Conservation (phyloP, 2,329 filamentous ascomycete species). For the Aspergillus transmontanensis region DNA sequence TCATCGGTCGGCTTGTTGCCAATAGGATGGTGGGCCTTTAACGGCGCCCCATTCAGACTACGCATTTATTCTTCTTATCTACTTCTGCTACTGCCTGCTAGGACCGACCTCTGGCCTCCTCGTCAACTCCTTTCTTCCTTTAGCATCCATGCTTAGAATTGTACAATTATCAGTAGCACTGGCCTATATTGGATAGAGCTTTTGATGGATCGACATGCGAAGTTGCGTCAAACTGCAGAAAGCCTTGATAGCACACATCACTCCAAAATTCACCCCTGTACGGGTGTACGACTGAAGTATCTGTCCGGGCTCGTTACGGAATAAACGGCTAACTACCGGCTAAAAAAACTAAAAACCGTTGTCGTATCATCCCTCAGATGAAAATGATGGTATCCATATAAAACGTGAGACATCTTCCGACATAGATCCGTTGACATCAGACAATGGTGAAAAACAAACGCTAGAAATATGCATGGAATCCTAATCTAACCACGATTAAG, state of each 20-base stretch:
- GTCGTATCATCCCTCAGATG: slow-evolving; percentile 10
- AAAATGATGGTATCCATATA: slow-evolving; percentile 15
- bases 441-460: slow-evolving; percentile 18
- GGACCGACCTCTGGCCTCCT: background rate
- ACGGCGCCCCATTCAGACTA: background rate
- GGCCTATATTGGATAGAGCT: background rate
- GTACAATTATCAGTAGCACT: background rate
- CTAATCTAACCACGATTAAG: slow-evolving; percentile 27
- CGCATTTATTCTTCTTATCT: background rate
- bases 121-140: background rate
- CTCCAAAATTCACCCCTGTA: background rate
- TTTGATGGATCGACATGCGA: slow-evolving; percentile 10
- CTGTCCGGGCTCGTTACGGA: background rate
- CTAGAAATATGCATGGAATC: slow-evolving; percentile 29
- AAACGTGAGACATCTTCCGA: slow-evolving; percentile 12
- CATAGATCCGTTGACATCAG: slow-evolving; percentile 12
- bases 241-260: slow-evolving; percentile 13
- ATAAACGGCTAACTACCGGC: background rate
- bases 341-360: background rate
- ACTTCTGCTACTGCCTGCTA: background rate
- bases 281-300: background rate
- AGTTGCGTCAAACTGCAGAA: slow-evolving; percentile 13
- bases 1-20: background rate
- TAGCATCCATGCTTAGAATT: background rate
- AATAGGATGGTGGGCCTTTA: background rate